Evolutionary conservation across 805 yeast species (phyloP).

Genomic region (Saturnispora bothae): DNA sequence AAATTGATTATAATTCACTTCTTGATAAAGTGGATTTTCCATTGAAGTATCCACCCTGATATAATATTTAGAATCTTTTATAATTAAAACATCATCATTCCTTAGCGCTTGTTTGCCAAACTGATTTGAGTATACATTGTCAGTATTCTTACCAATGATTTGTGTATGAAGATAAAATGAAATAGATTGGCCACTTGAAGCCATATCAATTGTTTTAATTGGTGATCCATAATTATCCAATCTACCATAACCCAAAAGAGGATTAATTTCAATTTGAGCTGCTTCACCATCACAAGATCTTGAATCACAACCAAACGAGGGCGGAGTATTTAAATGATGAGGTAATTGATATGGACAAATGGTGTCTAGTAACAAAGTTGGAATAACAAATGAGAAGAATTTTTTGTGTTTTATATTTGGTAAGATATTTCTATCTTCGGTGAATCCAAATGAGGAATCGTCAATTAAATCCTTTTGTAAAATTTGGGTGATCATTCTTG

Average conservation of each 20-base stretch:
- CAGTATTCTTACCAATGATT: conserved; percentile 35
- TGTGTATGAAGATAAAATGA: conserved; percentile 46
- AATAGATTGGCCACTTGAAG: conserved; percentile 32
- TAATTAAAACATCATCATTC: conserved; percentile 19
- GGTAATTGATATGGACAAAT: conserved; percentile 35
- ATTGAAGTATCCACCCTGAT: conserved; percentile 16
- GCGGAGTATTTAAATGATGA: conserved; percentile 30
- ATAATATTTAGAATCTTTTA: conserved; percentile 15
- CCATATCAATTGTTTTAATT: conserved; percentile 36
- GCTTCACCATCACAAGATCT: conserved; percentile 18
- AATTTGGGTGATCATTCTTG: neutral
- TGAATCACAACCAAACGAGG: conserved; percentile 31
- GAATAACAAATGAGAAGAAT: conserved; percentile 46
- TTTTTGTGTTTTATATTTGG: conserved; percentile 45
- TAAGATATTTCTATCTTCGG: conserved; percentile 32
- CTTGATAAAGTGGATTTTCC: conserved; percentile 6
- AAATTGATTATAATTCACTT: conserved; percentile 4
- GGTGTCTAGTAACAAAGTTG: conserved; percentile 40
- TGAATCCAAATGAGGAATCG: conserved; percentile 29
- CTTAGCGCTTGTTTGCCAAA: conserved; percentile 8
- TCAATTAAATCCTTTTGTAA: conserved; percentile 17
- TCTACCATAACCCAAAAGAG: conserved; percentile 46
- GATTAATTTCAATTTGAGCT: conserved; percentile 21
- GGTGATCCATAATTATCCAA: conserved; percentile 41
- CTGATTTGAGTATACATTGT: neutral